A percentile compares a stretch with the other conserved stretches of the same genome.
phyloP scores from a whole-genome alignment of 2,329 filamentous ascomycete species.

The Malbranchea zuffiana region DNA sequence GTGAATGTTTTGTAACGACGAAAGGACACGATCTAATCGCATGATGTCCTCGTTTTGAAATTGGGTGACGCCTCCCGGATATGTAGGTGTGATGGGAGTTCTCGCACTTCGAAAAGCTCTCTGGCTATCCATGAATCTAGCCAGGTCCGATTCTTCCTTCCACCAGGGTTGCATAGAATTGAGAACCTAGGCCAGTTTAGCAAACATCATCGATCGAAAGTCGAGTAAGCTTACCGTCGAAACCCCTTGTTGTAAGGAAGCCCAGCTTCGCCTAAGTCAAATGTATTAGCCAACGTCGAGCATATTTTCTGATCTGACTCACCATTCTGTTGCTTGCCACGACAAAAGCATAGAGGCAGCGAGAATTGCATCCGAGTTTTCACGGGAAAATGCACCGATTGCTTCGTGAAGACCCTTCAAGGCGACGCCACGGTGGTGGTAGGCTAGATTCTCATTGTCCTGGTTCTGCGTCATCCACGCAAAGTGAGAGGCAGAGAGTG shows the following conservation, averaged over 20 bases:
- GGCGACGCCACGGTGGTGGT: conserved; percentile 76
- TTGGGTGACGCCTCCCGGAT: conserved; percentile 18
- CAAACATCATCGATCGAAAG: no score
- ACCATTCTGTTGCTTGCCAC: conserved; percentile 96
- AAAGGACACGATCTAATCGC: conserved; percentile 55
- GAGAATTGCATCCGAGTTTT: conserved; percentile 82
- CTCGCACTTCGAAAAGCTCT: conserved; percentile 28
- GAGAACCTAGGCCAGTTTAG: conserved; percentile 55
- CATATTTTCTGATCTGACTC: no score
- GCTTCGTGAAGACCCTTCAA: conserved; percentile 80
- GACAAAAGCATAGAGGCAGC: conserved; percentile 85
- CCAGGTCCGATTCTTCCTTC: conserved; percentile 70
- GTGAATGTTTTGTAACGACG: conserved; percentile 49
- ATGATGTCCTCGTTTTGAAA: conserved; percentile 55
- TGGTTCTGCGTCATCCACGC: conserved; percentile 79
- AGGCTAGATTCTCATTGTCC: conserved; percentile 76
- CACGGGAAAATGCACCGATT: conserved; percentile 70
- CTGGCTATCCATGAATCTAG: conserved; percentile 33
- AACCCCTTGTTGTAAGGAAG: conserved; percentile 81
- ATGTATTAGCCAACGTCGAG: conserved; percentile 31
- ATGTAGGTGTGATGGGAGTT: conserved; percentile 25
- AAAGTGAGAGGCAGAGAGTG: conserved; percentile 89
- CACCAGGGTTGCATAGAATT: conserved; percentile 75
- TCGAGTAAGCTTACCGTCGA: conserved; percentile 55
- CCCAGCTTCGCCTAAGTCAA: conserved; percentile 72